Evolutionary conservation across 768 basidiomycete species (phyloP).

Genomic region (Russula dissimulans): DNA sequence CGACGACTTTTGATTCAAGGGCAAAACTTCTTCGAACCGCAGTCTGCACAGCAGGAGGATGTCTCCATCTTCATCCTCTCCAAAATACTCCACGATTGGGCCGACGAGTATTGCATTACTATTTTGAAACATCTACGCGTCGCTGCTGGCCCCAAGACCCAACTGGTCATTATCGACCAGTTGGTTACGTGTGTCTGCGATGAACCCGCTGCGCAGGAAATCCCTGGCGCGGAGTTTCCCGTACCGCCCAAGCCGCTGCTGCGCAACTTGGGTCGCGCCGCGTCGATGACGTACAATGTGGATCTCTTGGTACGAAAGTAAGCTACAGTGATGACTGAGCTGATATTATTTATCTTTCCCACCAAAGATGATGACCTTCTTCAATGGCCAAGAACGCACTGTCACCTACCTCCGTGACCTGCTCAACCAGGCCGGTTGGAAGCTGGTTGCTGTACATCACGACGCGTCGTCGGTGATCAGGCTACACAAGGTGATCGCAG

Average conservation of each 20-base stretch:
- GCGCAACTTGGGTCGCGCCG: constrained; percentile 20
- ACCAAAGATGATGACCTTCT: constrained; percentile 1
- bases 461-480: neutral
- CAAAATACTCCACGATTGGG: constrained; percentile 21
- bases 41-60: neutral
- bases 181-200: constrained; percentile 22
- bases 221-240: constrained; percentile 13
- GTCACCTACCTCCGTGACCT: neutral
- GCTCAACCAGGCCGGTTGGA: neutral
- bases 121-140: constrained; percentile 1
- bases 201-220: constrained; percentile 10
- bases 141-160: constrained; percentile 20
- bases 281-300: constrained; percentile 10
- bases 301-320: constrained; percentile 18
- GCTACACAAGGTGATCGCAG: neutral
- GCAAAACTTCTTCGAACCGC: constrained; percentile 1
- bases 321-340: neutral
- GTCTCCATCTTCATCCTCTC: neutral
- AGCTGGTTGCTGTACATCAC: neutral
- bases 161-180: constrained; percentile 24
- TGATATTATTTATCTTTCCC: neutral
- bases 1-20: neutral
- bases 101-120: constrained; percentile 23
- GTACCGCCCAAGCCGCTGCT: constrained; percentile 20
- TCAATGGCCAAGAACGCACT: neutral